A percentile compares a stretch with the other conserved stretches of the same genome.
Evolutionary conservation across 1,284 basidiomycete species (phyloP).

Genomic region (Volvariella volvacea): DNA sequence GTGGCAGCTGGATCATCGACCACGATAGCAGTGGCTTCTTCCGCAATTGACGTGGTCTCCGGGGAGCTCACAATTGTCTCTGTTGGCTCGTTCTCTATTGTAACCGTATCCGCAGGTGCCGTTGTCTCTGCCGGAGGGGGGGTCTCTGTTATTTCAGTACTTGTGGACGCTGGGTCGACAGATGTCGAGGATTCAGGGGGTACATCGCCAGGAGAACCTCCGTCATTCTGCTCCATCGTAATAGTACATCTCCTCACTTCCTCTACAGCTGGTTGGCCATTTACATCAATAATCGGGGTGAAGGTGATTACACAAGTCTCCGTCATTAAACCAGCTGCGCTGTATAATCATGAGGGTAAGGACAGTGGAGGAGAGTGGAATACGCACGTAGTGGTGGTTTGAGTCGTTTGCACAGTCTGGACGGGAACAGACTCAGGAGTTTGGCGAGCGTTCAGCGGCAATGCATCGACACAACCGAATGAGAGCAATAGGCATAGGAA

Average conservation of each 20-base stretch:
- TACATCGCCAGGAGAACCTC: background rate
- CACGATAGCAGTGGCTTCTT: no score
- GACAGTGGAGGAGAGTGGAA: slow-evolving; percentile 1
- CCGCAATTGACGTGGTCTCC: no score
- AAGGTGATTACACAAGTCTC: slow-evolving; percentile 61
- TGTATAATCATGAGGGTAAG: slow-evolving; percentile 14
- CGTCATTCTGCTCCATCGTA: slow-evolving; percentile 15
- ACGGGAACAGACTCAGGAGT: background rate
- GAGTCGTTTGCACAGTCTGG: slow-evolving; percentile 17
- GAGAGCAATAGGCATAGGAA: slow-evolving; percentile 21
- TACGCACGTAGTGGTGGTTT: slow-evolving; percentile 35
- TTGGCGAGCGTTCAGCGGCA: slow-evolving; percentile 19
- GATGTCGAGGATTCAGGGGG: background rate
- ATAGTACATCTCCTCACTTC: slow-evolving; percentile 55
- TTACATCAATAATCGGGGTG: slow-evolving; percentile 40
- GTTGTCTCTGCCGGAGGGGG: background rate
- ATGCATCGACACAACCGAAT: slow-evolving; percentile 15
- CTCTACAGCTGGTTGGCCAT: slow-evolving; percentile 47
- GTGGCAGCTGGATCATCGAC: slow-evolving; percentile 5
- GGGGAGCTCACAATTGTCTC: no score
- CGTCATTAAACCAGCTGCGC: slow-evolving; percentile 42
- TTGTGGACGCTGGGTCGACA: background rate
- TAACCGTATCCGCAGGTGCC: no score
- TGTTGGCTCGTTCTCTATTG: no score
- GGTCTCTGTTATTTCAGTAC: background rate